Evolutionary conservation across 345 rosid genomes (phyloP).

Genomic region (Aquilaria yunnanensis): DNA sequence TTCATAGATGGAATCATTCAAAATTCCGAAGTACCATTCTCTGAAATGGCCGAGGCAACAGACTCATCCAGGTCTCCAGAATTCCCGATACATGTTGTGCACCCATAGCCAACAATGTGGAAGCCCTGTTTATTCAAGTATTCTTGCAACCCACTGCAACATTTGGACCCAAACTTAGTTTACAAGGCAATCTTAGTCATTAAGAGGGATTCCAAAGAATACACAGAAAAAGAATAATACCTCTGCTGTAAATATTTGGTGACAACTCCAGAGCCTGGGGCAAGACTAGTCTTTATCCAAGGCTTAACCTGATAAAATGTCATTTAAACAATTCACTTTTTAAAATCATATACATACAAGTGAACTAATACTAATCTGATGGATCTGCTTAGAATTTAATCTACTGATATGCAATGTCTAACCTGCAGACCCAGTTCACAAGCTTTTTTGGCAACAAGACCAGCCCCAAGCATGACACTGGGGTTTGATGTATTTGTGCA

Average conservation of each 20-base stretch:
- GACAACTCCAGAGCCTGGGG: constrained; percentile 99
- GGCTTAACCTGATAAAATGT: constrained; percentile 71
- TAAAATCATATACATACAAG: neutral
- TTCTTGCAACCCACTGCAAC: constrained; percentile 83
- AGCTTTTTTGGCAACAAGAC: constrained; percentile 97
- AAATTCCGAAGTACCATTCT: constrained; percentile 54
- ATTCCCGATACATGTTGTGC: constrained; percentile 99
- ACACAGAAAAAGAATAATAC: constrained; percentile 22
- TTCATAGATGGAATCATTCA: neutral
- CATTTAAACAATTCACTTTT: constrained; percentile 9
- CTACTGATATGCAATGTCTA: constrained; percentile 6
- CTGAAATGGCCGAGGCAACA: constrained; percentile 88
- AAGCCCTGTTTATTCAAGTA: constrained; percentile 90
- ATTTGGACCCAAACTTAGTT: constrained; percentile 8
- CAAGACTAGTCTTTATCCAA: constrained; percentile 99
- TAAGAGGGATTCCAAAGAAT: neutral
- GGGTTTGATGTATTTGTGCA: constrained; percentile 99
- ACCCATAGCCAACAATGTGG: constrained; percentile 93
- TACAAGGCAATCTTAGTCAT: neutral
- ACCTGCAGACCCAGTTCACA: constrained; percentile 93
- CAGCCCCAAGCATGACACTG: constrained; percentile 99
- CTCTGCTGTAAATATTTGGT: constrained; percentile 82
- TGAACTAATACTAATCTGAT: neutral
- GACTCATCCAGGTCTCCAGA: constrained; percentile 94
- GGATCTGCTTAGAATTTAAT: neutral